Evolutionary conservation across 129 eudicot species (phyloP).

Genomic region (Helianthus tuberosus): DNA sequence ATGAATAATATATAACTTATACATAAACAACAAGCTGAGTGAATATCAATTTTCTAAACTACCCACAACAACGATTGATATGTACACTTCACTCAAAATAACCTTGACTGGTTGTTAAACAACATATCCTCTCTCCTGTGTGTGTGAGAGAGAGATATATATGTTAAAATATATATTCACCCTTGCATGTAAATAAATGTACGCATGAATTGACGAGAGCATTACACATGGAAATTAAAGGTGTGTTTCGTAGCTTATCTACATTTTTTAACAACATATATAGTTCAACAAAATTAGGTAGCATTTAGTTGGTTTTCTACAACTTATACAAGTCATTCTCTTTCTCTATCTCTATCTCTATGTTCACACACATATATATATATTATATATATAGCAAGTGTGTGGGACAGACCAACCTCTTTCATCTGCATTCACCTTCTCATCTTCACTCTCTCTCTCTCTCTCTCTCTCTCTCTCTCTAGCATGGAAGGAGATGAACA

Average conservation of each 20-base stretch:
- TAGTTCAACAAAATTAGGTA: constrained; percentile 87
- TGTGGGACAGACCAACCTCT: constrained; percentile 51
- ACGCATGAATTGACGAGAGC: constrained; percentile 27
- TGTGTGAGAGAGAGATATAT: neutral
- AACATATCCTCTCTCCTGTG: constrained; percentile 11
- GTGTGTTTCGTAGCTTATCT: constrained; percentile 32
- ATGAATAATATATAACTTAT: neutral
- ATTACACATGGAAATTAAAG: constrained; percentile 37
- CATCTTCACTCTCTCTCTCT: constrained; percentile 6
- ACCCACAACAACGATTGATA: constrained; percentile 42
- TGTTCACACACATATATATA: constrained; percentile 5
- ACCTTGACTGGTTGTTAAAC: constrained; percentile 39
- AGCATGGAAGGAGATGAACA: constrained; percentile 65
- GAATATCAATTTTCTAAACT: constrained; percentile 33
- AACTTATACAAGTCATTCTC: constrained; percentile 43
- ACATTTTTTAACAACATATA: constrained; percentile 43
- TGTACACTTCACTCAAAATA: constrained; percentile 30
- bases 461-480: neutral
- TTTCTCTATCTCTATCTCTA: constrained; percentile 18
- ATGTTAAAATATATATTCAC: constrained; percentile 1
- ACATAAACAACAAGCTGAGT: neutral
- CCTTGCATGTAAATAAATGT: constrained; percentile 11
- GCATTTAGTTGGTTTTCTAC: constrained; percentile 69
- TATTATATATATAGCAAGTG: constrained; percentile 26
- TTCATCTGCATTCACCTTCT: constrained; percentile 37